These are phyloP conservation scores for Pestalotiopsis sp. DNA, from an alignment of 2,329 filamentous ascomycete genomes.

Conservation along the genomic window DNA sequence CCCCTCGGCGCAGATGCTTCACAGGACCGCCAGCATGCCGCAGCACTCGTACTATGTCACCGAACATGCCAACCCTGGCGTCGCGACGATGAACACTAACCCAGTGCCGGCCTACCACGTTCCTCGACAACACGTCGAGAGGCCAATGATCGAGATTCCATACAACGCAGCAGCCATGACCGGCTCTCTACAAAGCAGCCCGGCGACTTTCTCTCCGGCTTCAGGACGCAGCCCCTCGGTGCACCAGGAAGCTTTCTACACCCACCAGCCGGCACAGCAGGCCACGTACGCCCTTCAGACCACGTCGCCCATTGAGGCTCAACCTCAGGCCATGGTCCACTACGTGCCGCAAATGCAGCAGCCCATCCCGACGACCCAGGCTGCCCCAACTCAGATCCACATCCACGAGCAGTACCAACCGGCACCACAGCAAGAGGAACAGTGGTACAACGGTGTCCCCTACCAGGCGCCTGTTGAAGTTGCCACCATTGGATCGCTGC, in stretches of 20 bases:
- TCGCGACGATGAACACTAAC: slow-evolving; percentile 63
- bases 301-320: slow-evolving; percentile 48
- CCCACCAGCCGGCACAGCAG: slow-evolving; percentile 41
- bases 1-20: slow-evolving; percentile 50
- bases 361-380: slow-evolving; percentile 37
- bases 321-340: slow-evolving; percentile 44
- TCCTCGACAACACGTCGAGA: slow-evolving; percentile 50
- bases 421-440: slow-evolving; percentile 46
- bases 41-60: slow-evolving; percentile 57
- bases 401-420: slow-evolving; percentile 39
- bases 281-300: slow-evolving; percentile 22
- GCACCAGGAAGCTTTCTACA: slow-evolving; percentile 57
- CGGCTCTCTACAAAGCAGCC: slow-evolving; percentile 60
- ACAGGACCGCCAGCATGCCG: slow-evolving; percentile 50
- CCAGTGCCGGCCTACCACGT: slow-evolving; percentile 55
- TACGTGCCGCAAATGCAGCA: slow-evolving; percentile 40
- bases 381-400: slow-evolving; percentile 26
- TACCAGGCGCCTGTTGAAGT: slow-evolving; percentile 63
- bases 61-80: slow-evolving; percentile 63
- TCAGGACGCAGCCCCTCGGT: slow-evolving; percentile 56
- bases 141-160: slow-evolving; percentile 51
- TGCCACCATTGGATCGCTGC: slow-evolving; percentile 53
- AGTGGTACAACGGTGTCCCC: slow-evolving; percentile 53
- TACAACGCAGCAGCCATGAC: slow-evolving; percentile 51
- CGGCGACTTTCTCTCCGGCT: slow-evolving; percentile 58